These are phyloP conservation scores for Curvularia hawaiiensis DNA, from an alignment of 2,329 filamentous ascomycete species.

Conservation along the genomic window DNA sequence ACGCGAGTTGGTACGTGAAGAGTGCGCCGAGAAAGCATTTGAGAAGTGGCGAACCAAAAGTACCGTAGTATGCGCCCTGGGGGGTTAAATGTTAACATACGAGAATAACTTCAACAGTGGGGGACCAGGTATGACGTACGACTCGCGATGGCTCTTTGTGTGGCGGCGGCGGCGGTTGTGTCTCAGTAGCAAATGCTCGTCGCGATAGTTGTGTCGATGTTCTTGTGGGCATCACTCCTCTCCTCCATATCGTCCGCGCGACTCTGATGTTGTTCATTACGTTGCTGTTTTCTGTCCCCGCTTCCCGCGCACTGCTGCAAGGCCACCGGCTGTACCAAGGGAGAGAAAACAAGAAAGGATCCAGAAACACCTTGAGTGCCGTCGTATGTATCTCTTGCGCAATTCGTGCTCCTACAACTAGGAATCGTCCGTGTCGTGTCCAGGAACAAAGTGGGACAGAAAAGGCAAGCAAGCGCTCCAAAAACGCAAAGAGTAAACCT, in stretches of 20 bases:
- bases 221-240: constrained; percentile 6
- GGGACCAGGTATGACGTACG: constrained; percentile 21
- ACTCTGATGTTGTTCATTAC: constrained; percentile 24
- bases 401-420: neutral
- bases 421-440: neutral
- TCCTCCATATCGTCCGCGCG: constrained; percentile 9
- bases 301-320: neutral
- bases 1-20: constrained; percentile 78
- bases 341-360: neutral
- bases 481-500: constrained; percentile 29
- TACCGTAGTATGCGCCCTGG: constrained; percentile 71
- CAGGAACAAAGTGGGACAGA: neutral
- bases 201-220: constrained; percentile 9
- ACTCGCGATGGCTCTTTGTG: constrained; percentile 28
- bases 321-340: neutral
- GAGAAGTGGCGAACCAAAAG: constrained; percentile 72
- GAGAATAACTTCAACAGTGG: neutral
- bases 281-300: constrained; percentile 1
- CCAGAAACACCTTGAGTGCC: too few species aligned
- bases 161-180: constrained; percentile 15
- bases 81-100: neutral
- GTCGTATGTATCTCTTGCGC: neutral
- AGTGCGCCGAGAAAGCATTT: constrained; percentile 78
- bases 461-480: neutral
- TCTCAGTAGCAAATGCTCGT: constrained; percentile 26